Evolutionary conservation across 202 grass and related monocot genomes (phyloP), one percentile per base, ranked within the genome.

Genomic region (Thinopyrum obtusiflorum): DNA sequence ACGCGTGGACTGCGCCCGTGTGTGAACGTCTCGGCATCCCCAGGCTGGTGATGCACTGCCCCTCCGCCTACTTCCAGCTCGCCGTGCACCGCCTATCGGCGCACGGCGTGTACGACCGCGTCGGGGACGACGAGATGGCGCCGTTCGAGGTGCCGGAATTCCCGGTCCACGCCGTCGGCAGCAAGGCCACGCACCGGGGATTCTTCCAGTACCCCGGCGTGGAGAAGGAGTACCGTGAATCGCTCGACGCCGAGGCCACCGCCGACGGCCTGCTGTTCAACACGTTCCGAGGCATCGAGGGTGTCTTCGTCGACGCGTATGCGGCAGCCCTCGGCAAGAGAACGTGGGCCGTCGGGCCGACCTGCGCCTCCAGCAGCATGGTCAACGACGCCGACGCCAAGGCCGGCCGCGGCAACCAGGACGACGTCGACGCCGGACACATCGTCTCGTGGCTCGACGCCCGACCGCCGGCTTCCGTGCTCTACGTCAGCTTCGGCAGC

Each of bases 401-500:
- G 84, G 76, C 87, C 25, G 46, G 21, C 29, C 61, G 90, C 2
- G 90, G 90, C 60, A 92, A 89, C 7, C 61, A 69, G 27, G 73
- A 76, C 0, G 87, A 73, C 12, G 51, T 86, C 15, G 79, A 91
- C 26, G 63, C 46, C 74, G 82, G 75, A 4, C 13, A 32, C 9
- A 23, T 93, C 71, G 66, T 86, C 20, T 53, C 82, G 7, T 93
- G 88, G 86, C 91, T 93, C 8, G 86, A 93, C 68, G 35, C 66
- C 6, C 86, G 82, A 31, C 46, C 71, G 15, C 28, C 44, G 27
- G 24, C 72, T 61, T 90, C 91, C 47, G 91, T 93, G 25, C 63
- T 93, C 6, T 93, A 93, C 80, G 1, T 90, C 40, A 88, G 86
- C 77, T 93, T 93, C 61, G 91, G 91, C 47, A 90, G 85, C 74